Conservation (phyloP, 345 rosid genomes). For the Kernera saxatilis region DNA sequence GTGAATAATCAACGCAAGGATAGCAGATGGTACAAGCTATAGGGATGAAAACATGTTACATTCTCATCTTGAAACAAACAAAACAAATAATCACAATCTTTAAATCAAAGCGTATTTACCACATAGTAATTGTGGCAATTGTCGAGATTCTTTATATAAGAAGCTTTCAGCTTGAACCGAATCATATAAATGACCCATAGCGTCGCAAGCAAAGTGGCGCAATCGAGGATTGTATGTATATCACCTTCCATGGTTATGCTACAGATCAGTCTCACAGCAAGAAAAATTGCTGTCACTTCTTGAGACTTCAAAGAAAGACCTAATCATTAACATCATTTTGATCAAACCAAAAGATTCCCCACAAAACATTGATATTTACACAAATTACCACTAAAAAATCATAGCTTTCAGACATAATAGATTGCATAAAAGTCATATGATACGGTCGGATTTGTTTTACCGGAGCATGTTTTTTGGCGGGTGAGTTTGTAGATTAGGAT, state of each 20-base stretch:
- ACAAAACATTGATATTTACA: not conserved
- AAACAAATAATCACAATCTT: not conserved
- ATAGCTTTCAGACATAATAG: no score
- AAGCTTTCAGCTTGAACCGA: slow-evolving; percentile 59
- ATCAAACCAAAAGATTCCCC: slow-evolving; percentile 4
- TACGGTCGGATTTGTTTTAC: no score
- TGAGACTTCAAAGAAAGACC: slow-evolving; percentile 81
- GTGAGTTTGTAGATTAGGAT: slow-evolving; percentile 64
- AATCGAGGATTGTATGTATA: slow-evolving; percentile 62
- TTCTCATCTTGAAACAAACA: not conserved
- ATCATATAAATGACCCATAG: slow-evolving; percentile 73
- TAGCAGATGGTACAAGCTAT: slow-evolving; percentile 56
- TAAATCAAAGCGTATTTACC: slow-evolving; percentile 30
- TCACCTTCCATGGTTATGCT: slow-evolving; percentile 46
- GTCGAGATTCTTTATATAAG: slow-evolving; percentile 63
- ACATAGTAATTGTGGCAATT: slow-evolving; percentile 43
- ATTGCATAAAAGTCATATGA: no score
- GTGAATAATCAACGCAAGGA: slow-evolving; percentile 49
- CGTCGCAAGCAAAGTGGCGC: slow-evolving; percentile 50
- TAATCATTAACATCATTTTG: slow-evolving; percentile 11
- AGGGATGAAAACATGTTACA: not conserved
- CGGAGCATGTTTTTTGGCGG: slow-evolving; percentile 58
- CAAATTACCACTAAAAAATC: not conserved
- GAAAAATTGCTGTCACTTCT: slow-evolving; percentile 63
- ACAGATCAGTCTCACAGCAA: slow-evolving; percentile 47